Percentiles rank a stretch among this genome's conserved stretches.
Conservation (phyloP, 208 protist species). For the Trypanosoma caninum region DNA sequence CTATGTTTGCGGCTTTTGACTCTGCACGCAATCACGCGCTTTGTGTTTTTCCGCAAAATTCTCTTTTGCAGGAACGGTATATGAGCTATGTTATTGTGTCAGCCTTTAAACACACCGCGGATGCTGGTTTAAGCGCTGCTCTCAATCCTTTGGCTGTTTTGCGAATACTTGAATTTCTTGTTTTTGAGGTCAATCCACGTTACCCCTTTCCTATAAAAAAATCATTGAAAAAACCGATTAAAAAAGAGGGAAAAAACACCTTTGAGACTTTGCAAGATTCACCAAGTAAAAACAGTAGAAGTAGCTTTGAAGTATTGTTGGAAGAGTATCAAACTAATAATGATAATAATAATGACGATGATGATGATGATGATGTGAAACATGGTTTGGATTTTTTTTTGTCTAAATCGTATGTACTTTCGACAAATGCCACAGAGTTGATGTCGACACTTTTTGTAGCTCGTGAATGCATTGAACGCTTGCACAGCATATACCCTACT, state of each 20-base stretch:
- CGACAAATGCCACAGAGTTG: slow-evolving; percentile 1
- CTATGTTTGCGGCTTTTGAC: slow-evolving; percentile 16
- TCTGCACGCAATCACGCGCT: slow-evolving; percentile 19
- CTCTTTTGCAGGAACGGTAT: slow-evolving; percentile 30
- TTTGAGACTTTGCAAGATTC: not conserved
- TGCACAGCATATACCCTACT: slow-evolving; percentile 15
- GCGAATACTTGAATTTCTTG: slow-evolving; percentile 14
- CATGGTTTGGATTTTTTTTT: not conserved
- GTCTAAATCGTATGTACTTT: not conserved
- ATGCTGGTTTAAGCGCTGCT: not conserved
- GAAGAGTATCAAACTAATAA: not conserved
- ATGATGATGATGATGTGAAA: not conserved
- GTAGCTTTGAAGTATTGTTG: not conserved
- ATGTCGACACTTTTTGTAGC: slow-evolving; percentile 2
- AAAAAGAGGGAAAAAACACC: not conserved
- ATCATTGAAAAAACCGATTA: not conserved
- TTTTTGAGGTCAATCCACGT: slow-evolving; percentile 13
- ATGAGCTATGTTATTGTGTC: slow-evolving; percentile 16
- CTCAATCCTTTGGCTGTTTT: slow-evolving; percentile 21
- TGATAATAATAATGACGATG: slow-evolving; percentile 2
- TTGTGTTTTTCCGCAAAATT: slow-evolving; percentile 12
- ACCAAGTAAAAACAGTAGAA: not conserved
- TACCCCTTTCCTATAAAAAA: slow-evolving; percentile 18
- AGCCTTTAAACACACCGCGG: slow-evolving; percentile 3
- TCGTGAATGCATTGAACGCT: slow-evolving; percentile 2